A percentile compares a stretch with the other conserved stretches of the same genome.
Evolutionary conservation across 306 rosid species (phyloP).

Genomic region (Amphicarpaea edgeworthii): DNA sequence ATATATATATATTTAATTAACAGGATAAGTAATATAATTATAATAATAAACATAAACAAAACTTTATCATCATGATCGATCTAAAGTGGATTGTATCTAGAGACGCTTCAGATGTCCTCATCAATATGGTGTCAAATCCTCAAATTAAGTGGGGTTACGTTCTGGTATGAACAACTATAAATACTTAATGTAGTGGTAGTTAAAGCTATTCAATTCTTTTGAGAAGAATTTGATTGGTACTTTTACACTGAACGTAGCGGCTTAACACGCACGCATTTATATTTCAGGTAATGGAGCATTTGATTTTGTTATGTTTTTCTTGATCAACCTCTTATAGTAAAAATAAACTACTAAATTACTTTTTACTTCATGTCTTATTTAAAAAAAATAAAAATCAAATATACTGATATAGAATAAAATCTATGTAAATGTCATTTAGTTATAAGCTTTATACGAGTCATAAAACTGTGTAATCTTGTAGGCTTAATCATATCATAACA

Average conservation of each 20-base stretch:
- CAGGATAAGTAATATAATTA: not conserved
- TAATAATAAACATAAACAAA: not conserved
- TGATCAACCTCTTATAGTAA: not conserved
- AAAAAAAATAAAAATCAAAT: too few relatives aligned
- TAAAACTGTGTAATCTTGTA: not conserved
- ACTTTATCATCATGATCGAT: not conserved
- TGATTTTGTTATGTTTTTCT: not conserved
- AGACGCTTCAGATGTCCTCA: not conserved
- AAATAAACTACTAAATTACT: not conserved
- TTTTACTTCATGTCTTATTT: not conserved
- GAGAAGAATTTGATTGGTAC: not conserved
- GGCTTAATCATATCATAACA: not conserved
- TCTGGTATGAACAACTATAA: not conserved
- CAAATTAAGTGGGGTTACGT: conserved; percentile 23
- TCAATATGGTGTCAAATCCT: not conserved
- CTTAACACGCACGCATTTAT: not conserved
- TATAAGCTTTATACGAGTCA: not conserved
- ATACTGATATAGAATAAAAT: not conserved
- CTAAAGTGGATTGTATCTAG: not conserved
- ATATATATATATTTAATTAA: not conserved
- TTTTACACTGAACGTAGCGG: not conserved
- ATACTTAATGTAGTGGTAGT: not conserved
- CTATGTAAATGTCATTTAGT: not conserved
- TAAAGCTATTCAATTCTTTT: conserved; percentile 1
- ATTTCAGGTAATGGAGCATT: not conserved